Percentiles rank a stretch among this genome's conserved stretches.
phyloP scores from a whole-genome alignment of 106 monocot species.

The Cymbidium sinense region DNA sequence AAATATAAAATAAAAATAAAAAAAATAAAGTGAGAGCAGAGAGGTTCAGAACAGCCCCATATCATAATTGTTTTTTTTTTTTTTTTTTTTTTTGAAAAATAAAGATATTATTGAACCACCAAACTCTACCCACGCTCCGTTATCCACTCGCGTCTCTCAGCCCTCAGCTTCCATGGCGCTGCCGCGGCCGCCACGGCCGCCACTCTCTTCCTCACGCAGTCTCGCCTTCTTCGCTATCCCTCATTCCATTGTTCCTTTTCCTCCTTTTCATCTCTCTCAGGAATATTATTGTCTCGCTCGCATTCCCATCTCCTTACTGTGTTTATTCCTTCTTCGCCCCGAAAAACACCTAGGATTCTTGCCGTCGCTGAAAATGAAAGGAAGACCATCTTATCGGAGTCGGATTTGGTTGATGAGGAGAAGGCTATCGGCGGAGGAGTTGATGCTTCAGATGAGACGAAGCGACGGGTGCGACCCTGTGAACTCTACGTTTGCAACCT shows the following conservation, averaged over 20 bases:
- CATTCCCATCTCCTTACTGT: background rate
- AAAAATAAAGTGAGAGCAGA: no score
- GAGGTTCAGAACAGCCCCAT: no score
- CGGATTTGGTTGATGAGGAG: conserved; percentile 18
- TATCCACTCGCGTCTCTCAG: background rate
- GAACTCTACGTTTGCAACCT: conserved; percentile 84
- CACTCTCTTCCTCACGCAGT: background rate
- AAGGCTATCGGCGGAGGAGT: conserved; percentile 2
- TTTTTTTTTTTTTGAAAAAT: no score
- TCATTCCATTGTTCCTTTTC: background rate
- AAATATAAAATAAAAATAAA: no score
- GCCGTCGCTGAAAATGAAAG: conserved; percentile 5
- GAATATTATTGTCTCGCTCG: background rate
- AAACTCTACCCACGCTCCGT: background rate
- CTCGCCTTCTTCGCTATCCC: background rate
- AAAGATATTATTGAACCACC: no score
- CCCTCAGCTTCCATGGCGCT: background rate
- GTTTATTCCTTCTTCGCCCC: background rate
- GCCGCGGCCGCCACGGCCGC: background rate
- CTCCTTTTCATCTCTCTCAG: background rate
- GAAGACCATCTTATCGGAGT: background rate
- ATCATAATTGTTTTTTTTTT: no score
- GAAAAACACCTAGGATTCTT: background rate
- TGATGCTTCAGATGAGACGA: conserved; percentile 11
- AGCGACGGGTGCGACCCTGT: conserved; percentile 31